phyloP scores from a whole-genome alignment of 768 basidiomycete species.

The Austroboletus festivus region DNA sequence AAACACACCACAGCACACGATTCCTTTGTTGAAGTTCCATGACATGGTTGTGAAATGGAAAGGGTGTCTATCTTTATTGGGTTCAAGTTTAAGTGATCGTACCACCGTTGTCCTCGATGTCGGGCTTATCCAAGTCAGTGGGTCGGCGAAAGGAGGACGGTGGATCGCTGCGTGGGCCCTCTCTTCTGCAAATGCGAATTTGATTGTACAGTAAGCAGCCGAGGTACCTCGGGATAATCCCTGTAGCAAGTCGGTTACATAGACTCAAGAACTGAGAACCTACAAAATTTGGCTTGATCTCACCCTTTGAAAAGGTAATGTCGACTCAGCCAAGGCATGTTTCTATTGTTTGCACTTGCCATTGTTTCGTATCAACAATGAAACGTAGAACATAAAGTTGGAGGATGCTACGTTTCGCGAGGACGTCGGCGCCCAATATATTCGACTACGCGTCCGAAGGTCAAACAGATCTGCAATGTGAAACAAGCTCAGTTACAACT shows the following conservation, averaged over 20 bases:
- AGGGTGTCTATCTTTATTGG: constrained; percentile 51
- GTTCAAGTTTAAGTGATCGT: too few relatives aligned
- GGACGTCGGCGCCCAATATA: constrained; percentile 9
- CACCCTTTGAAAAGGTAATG: constrained; percentile 28
- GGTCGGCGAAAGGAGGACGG: constrained; percentile 45
- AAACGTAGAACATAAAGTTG: too few relatives aligned
- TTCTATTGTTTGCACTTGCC: not conserved
- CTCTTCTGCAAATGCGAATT: not conserved
- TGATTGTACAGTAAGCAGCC: constrained; percentile 20
- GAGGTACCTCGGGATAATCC: constrained; percentile 13
- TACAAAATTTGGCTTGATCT: constrained; percentile 32
- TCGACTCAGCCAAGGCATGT: constrained; percentile 24
- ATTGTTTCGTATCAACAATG: not conserved
- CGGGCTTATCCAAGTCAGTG: too few relatives aligned
- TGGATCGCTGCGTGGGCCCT: constrained; percentile 48
- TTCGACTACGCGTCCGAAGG: constrained; percentile 29
- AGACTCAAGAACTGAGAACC: constrained; percentile 27
- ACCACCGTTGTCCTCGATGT: too few relatives aligned
- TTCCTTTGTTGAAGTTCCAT: constrained; percentile 48
- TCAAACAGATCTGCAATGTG: constrained; percentile 24
- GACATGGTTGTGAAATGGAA: constrained; percentile 33
- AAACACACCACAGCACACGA: constrained; percentile 39
- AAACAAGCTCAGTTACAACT: constrained; percentile 22
- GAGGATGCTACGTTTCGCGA: constrained; percentile 25
- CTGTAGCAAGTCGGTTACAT: constrained; percentile 24